Conservation (phyloP, 148 eudicot genomes). For the Pouteria glomerata region DNA sequence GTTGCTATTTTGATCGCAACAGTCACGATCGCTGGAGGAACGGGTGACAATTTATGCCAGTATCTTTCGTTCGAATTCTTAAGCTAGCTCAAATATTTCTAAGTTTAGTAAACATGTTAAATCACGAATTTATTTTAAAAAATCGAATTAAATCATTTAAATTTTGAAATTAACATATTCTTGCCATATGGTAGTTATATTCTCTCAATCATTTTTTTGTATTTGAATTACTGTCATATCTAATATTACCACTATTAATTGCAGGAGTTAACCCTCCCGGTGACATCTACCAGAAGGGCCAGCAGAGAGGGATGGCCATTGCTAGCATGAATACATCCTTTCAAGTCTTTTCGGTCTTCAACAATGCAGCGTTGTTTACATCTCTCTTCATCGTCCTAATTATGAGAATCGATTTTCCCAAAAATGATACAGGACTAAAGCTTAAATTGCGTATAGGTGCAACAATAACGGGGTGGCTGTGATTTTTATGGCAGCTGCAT, state of each 20-base stretch:
- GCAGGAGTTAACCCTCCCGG: background rate
- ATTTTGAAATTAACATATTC: no score
- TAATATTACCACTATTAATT: background rate
- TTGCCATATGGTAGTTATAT: no score
- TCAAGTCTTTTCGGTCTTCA: background rate
- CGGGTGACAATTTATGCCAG: no score
- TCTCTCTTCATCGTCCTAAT: background rate
- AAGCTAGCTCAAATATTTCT: no score
- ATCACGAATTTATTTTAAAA: no score
- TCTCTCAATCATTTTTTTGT: no score
- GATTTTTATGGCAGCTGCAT: background rate
- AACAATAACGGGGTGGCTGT: background rate
- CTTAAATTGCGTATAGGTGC: background rate
- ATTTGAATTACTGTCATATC: no score
- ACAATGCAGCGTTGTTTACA: background rate
- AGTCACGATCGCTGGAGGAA: no score
- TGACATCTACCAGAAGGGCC: background rate
- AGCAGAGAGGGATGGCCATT: background rate
- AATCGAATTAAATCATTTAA: no score
- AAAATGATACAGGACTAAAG: background rate
- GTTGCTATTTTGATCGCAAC: no score
- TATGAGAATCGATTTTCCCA: background rate
- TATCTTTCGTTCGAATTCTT: no score
- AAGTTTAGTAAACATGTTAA: no score
- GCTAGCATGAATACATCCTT: background rate